Base-by-base conservation (phyloP, 2,329 filamentous ascomycete species). In the Diaporthe sp. region DNA sequence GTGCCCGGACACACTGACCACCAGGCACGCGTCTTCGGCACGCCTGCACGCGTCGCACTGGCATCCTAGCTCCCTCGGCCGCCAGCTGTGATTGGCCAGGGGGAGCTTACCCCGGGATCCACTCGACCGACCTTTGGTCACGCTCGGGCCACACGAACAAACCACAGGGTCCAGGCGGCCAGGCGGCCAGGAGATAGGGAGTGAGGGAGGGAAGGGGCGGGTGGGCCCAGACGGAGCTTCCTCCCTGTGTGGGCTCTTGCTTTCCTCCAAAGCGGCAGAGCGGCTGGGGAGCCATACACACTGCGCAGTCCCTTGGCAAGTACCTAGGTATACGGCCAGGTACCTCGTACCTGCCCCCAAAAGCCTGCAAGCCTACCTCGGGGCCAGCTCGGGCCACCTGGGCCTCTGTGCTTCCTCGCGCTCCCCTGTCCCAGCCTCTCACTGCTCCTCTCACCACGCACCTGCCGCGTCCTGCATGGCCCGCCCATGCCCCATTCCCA, bases 351-450 rank as follows among this genome's bases (percentile, higher is more conserved):
- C 61, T 67, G 61, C 42, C 61, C 62, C 62, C 28, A 67, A 67
- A 49, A 51, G 42, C 61, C 61, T 67, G 42, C 61, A 34, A 34
- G 61, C 44, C 62, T 46, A 51, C 31, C 62, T 9, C 44, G 44
- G 17, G 62, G 62, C 22, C 65, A 68, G 65, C 65, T 68, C 65
- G 65, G 65, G 65, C 65, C 65, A 68, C 65, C 65, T 53, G 31
- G 46, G 65, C 46, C 65, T 53, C 65, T 68, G 65, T 68, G 65
- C 65, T 68, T 28, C 46, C 65, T 53, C 46, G 46, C 65, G 65
- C 65, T 68, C 39, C 65, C 65, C 65, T 68, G 62, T 53, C 65
- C 65, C 65, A 68, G 65, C 65, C 65, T 68, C 65, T 68, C 65
- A 39, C 7, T 39, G 65, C 65, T 68, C 65, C 65, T 68, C 46